Conservation (phyloP, 495 filamentous ascomycete species). For the Penicillium cataractarum region DNA sequence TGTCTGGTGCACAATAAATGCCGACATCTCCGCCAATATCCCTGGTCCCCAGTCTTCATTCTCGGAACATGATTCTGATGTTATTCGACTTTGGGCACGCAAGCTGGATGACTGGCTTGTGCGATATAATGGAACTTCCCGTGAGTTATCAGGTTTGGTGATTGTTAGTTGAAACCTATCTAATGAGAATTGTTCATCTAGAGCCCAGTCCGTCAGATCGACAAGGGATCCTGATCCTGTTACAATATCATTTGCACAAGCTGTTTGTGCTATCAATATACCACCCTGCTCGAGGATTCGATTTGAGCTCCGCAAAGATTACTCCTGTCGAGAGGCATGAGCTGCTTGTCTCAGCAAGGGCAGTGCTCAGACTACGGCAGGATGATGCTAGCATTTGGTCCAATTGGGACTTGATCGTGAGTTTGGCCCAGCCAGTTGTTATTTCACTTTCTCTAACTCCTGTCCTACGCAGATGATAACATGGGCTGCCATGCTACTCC, state of each 20-base stretch:
- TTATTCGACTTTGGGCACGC: conserved; percentile 43
- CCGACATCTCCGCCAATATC: conserved; percentile 17
- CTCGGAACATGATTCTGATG: conserved; percentile 37
- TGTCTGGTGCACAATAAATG: conserved; percentile 44
- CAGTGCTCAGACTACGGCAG: conserved; percentile 39
- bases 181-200: neutral
- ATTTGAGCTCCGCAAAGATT: conserved; percentile 42
- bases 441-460: neutral
- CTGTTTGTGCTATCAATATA: conserved; percentile 51
- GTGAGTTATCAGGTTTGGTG: conserved; percentile 19
- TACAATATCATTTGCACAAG: conserved; percentile 46
- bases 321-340: conserved; percentile 41
- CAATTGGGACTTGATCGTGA: conserved; percentile 46
- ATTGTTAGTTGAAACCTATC: neutral
- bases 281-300: conserved; percentile 47
- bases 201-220: conserved; percentile 41
- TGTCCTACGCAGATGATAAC: conserved; percentile 40
- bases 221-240: conserved; percentile 40
- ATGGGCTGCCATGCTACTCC: conserved; percentile 43
- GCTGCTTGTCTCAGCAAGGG: conserved; percentile 41
- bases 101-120: conserved; percentile 45
- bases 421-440: neutral
- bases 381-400: conserved; percentile 48
- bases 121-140: conserved; percentile 39
- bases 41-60: conserved; percentile 27